Evolutionary conservation across 257 asterid genomes (phyloP).

Genomic region (Rehmannia glutinosa): DNA sequence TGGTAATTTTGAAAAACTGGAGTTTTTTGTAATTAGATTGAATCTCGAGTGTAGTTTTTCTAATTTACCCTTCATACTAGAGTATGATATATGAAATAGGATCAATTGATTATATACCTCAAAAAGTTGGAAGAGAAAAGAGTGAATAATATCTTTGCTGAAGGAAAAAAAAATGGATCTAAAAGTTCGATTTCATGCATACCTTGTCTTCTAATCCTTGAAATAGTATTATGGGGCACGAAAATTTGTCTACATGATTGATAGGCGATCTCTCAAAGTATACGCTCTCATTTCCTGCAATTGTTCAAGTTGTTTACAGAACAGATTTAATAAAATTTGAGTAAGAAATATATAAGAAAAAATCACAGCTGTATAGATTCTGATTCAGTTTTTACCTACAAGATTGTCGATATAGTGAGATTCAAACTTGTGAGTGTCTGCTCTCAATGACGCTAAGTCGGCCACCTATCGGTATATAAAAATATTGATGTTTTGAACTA

Average conservation of each 20-base stretch:
- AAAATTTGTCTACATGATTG: slow-evolving; percentile 68
- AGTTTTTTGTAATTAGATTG: too few relatives aligned
- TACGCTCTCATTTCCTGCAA: slow-evolving; percentile 57
- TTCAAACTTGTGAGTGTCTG: slow-evolving; percentile 86
- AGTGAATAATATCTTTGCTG: background rate
- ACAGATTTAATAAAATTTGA: background rate
- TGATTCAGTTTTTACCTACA: slow-evolving; percentile 49
- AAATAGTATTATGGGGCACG: slow-evolving; percentile 83
- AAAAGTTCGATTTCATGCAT: slow-evolving; percentile 9
- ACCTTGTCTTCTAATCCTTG: slow-evolving; percentile 98
- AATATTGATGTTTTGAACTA: background rate
- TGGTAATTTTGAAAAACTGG: too few relatives aligned
- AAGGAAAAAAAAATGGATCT: background rate
- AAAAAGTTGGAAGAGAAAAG: background rate
- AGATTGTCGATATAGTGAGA: slow-evolving; percentile 85
- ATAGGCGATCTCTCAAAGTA: slow-evolving; percentile 81
- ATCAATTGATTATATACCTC: background rate
- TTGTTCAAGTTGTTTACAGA: background rate
- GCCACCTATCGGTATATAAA: slow-evolving; percentile 60
- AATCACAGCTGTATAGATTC: background rate
- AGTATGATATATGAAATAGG: background rate
- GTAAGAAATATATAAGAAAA: background rate
- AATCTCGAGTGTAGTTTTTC: too few relatives aligned
- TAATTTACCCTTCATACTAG: background rate
- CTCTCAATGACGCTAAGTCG: slow-evolving; percentile 66